Evolutionary conservation across 345 rosid species (phyloP), one percentile per base, ranked within the genome.

Genomic region (Odontarrhena argentea): DNA sequence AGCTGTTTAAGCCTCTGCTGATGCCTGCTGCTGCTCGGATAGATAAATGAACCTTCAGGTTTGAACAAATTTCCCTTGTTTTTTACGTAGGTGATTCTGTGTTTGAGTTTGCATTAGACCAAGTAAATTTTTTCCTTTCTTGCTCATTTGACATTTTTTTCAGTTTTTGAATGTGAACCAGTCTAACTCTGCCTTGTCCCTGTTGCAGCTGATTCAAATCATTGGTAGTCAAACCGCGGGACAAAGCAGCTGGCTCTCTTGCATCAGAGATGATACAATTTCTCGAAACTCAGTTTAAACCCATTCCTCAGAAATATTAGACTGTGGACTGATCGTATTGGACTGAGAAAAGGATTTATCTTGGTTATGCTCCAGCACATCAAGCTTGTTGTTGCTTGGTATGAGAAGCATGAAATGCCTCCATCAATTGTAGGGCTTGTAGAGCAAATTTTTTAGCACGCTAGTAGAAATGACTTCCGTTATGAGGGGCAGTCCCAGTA

Each of bases 31-130:
- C 67, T 63, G 67, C 50, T 65, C 38, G 10, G 56, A 58, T 48
- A 54, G 41, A 38, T 18, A 59, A 11, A 50, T 54, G 30, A 52
- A 63, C 7, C 50, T 76, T 57, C 74, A 74, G 84, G 86, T 84
- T 74, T 64, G 80, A 77, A 46, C 59, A 45, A 10, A 35, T 61
- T 37, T 47, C 22, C 68, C 65, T 60, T 48, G 26, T 35, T 35
- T 35, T 53, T 9, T 42, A 30, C 63, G n/a, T 18, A 22, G 47
- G 44, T 7, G 7, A 55, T 47, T 55, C 10, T 5, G 5, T 41
- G 58, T 13, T 63, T 48, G 59, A 71, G 45, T 30, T 55, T 63
- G 44, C 59, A 25, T 26, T 2, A 38, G 65, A 56, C 58, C 15
- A 63, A 48, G 37, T 55, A 32, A 28, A 56, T 5, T 9, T 18